Base-by-base conservation (phyloP, 2,329 filamentous ascomycete species). In the Ophiostoma sp. region DNA sequence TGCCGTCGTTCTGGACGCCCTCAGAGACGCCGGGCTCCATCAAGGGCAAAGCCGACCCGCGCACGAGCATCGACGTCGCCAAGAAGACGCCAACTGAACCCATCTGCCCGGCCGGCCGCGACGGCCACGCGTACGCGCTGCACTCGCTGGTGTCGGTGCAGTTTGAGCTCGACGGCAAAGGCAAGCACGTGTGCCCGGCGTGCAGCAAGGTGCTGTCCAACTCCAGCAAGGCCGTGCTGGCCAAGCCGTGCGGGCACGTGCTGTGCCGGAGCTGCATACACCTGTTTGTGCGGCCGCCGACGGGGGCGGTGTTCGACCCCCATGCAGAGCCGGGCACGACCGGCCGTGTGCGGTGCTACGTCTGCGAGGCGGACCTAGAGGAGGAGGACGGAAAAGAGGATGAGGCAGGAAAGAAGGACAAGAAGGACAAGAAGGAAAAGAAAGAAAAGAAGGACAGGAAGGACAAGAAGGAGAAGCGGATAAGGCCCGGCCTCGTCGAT, bases 1-100 rank as follows among this genome's bases (percentile, higher is more conserved):
- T 97, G 0, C 92, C 93, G 0, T 96, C 93, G 0, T 98, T 98
- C 80, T 98, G 94, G 95, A 90, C 94, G 0, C 94, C 93, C 0
- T 92, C 90, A 0, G 86, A 94, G 71, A 96, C 91, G 0, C 93
- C 93, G 0, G 86, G 66, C 81, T 83, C 31, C 67, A 33, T 15
- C 62, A 68, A 35, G 23, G 11, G 31, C 17, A 35, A 36, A 7
- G 44, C 35, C 35, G n/a, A 27, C 27, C 52, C 52, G 2, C 23
- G n/a, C n/a, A 27, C n/a, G 23, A 27, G 23, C 0, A 17, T 57
- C n/a, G 52, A 57, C 8, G 52, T 57, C 8, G 23, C 52, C 52
- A 70, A 67, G 39, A n/a, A 20, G 20, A 27, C 36, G 10, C 13
- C 27, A 6, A 20, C 13, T 23, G 35, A 39, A 1, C 68, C 70